Base-by-base conservation (phyloP, 75 land plant genomes). In the Picea glauca region DNA sequence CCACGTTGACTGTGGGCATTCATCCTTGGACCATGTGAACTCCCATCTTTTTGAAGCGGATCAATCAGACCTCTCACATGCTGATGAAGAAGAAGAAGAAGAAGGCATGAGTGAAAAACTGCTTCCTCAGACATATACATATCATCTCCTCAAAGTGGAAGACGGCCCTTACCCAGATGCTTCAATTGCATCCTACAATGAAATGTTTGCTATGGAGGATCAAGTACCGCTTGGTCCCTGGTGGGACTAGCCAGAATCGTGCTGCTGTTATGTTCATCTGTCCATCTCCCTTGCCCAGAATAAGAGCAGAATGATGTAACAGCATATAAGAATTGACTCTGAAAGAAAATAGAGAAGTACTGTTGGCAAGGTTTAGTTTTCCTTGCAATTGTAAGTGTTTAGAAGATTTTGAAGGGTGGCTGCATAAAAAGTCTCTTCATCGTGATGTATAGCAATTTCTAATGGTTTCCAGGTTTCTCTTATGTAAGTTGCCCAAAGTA, bases 61-160 rank as follows among this genome's bases (percentile, higher is more conserved):
- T 33, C 68, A 70, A 17, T 81, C 84, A 11, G 82, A 84, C 72
- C 60, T 79, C 57, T 81, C 84, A 11, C 76, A 46, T 62, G 80
- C 76, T 5, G 66, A 70, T 1, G 80, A 88, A 38, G 87, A 88
- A 4, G 50, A 66, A 5, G 90, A 85, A 50, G 89, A 78, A 13
- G 81, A 83, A 43, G 62, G 77, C n/a, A 40, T 73, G 11, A 67
- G 82, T 67, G 20, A 74, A 64, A 54, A 20, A 76, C 76, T 80
- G 21, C 32, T 75, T 26, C 80, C 57, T 26, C 68, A 76, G 38
- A 30, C 50, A 17, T 73, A 79, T 57, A 65, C 60, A 13, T 72
- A 75, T 65, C 64, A n/a, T 62, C 80, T 83, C 40, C 78, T 56
- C 18, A 86, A 84, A 54, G 79, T 81, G 26, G 85, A 84, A 77